Conservation (phyloP, 225 moss, liverwort and hornwort genomes). For the Straminergon stramineum region DNA sequence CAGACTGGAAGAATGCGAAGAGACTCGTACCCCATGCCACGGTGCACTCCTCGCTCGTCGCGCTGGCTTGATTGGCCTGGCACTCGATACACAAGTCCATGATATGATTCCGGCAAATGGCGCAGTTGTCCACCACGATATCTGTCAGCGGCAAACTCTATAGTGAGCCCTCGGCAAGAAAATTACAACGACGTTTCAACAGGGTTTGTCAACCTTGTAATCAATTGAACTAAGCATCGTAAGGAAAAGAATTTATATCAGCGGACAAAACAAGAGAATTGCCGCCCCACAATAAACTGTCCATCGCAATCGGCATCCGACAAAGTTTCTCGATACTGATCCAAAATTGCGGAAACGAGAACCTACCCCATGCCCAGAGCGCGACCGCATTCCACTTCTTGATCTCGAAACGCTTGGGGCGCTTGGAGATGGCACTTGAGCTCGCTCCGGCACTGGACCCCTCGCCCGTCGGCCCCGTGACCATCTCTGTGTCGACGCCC, state of each 20-base stretch:
- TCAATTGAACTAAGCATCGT: not conserved
- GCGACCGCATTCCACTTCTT: slow-evolving; percentile 97
- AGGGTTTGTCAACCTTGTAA: too few species aligned
- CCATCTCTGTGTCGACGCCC: slow-evolving; percentile 51
- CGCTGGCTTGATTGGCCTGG: slow-evolving; percentile 90
- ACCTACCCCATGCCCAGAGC: slow-evolving; percentile 86
- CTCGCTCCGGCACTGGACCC: slow-evolving; percentile 66
- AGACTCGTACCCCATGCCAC: slow-evolving; percentile 78
- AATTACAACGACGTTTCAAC: not conserved
- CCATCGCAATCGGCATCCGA: not conserved
- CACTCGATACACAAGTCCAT: slow-evolving; percentile 99
- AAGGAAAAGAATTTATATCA: not conserved
- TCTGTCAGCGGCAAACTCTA: slow-evolving; percentile 25
- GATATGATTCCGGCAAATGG: slow-evolving; percentile 93
- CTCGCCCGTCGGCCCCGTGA: slow-evolving; percentile 40
- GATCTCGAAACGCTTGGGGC: slow-evolving; percentile 89
- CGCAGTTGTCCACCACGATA: slow-evolving; percentile 91
- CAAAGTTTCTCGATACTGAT: not conserved
- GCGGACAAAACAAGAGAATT: not conserved
- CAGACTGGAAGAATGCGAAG: not conserved
- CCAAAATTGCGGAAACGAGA: not conserved
- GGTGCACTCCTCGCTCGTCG: slow-evolving; percentile 86
- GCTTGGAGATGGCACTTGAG: slow-evolving; percentile 47
- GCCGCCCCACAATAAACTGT: not conserved
- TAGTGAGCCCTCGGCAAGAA: not conserved